Conservation (phyloP, 2,329 filamentous ascomycete genomes). For the Cryoendolithus antarcticus region DNA sequence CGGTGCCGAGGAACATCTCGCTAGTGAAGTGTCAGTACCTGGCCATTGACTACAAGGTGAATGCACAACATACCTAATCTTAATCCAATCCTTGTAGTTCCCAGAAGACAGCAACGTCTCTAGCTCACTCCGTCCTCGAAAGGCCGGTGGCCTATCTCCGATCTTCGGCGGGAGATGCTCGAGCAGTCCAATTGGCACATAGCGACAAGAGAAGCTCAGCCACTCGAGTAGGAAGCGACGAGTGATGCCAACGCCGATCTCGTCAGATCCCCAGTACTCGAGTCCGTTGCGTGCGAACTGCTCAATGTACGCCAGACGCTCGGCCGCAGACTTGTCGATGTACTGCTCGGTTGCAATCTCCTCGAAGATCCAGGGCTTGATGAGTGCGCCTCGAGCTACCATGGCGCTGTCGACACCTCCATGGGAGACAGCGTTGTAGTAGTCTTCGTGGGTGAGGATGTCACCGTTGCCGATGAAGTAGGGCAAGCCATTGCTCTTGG, state of each 20-base stretch:
- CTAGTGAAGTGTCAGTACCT: conserved; percentile 33
- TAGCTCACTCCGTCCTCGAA: conserved; percentile 71
- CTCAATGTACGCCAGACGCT: conserved; percentile 75
- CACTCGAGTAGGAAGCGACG: conserved; percentile 89
- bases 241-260: conserved; percentile 83
- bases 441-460: conserved; percentile 86
- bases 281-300: conserved; percentile 84
- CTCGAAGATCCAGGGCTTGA: conserved; percentile 98
- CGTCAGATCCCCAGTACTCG: conserved; percentile 90
- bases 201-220: conserved; percentile 85
- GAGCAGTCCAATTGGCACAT: conserved; percentile 78
- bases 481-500: conserved; percentile 41
- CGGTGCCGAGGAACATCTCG: conserved; percentile 94
- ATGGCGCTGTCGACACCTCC: conserved; percentile 85
- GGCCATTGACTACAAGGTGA: too few species aligned
- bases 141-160: conserved; percentile 79
- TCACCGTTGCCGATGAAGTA: conserved; percentile 97
- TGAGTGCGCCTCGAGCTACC: conserved; percentile 88
- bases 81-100: conserved; percentile 97
- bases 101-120: conserved; percentile 82
- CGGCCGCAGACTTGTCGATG: conserved; percentile 82
- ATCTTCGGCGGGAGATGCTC: conserved; percentile 80
- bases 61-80: conserved; percentile 57
- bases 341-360: conserved; percentile 89
- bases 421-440: conserved; percentile 63